Evolutionary conservation across 805 yeast genomes (phyloP), one percentile per base, ranked within the genome.

Genomic region (Myxozyma nipponensis): DNA sequence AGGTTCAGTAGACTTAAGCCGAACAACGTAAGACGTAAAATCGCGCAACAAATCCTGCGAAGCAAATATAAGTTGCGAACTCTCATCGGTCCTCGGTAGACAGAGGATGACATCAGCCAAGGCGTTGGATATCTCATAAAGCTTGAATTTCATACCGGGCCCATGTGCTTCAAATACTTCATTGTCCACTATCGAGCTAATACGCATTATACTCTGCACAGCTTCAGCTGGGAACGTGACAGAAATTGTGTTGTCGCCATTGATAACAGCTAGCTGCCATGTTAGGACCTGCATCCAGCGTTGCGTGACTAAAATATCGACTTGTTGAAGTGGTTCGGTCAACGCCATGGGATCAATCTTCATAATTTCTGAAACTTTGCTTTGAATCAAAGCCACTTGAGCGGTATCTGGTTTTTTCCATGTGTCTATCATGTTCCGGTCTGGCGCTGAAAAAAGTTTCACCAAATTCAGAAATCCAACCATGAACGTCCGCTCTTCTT

Each of bases 251-350:
- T 17, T 17, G 18, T 18, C 19, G 39, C 44, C 44, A 7, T 19
- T 4, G 19, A 23, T 22, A 5, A 43, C 37, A 5, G 23, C 17
- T 30, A 43, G 15, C 25, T 43, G 47, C 47, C 47, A 43, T 5
- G 41, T 23, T 2, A 43, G 47, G 15, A 21, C 24, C 25, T 36
- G 47, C 47, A 43, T 43, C 47, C 47, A 43, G 10, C 30, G 19
- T 26, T 34, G 47, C 30, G 47, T 43, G 5, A 43, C 40, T 3
- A 43, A 13, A 1, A 43, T 36, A 21, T 43, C 47, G 17, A 36
- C 47, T 19, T 36, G 17, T 25, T 43, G 47, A 3, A 19, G 6
- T 10, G 32, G 26, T 32, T 25, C 24, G 24, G 22, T 15, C 17
- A 35, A 40, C 9, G 1, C 17, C 13, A 41, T 10, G 4, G 44